Conservation (phyloP, 1,284 basidiomycete genomes). For the Irpex sp. region DNA sequence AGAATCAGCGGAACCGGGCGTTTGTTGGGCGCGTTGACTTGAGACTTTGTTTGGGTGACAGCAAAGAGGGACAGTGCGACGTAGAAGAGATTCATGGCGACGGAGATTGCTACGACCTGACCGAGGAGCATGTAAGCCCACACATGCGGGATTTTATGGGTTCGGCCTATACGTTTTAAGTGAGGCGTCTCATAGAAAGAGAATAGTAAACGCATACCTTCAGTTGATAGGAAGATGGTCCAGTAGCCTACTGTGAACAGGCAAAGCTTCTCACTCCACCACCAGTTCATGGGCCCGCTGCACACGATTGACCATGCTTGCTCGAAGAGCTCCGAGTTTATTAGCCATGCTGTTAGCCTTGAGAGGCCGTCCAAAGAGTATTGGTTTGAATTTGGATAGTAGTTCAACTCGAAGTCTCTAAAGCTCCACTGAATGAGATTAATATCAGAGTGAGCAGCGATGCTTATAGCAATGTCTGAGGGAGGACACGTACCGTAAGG, state of each 20-base stretch:
- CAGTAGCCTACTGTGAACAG: conserved; percentile 64
- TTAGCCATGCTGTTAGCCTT: conserved; percentile 56
- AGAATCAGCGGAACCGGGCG: conserved; percentile 24
- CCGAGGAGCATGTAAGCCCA: conserved; percentile 78
- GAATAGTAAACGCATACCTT: conserved; percentile 40
- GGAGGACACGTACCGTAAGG: conserved; percentile 39
- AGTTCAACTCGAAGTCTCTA: conserved; percentile 33
- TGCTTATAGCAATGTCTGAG: not conserved
- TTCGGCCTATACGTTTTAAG: conserved; percentile 32
- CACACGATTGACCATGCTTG: conserved; percentile 56
- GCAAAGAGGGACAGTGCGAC: conserved; percentile 46
- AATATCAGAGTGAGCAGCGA: not conserved
- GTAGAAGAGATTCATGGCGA: conserved; percentile 66
- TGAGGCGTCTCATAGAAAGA: not conserved
- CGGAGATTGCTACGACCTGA: conserved; percentile 71
- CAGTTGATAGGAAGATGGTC: conserved; percentile 53
- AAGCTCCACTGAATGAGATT: conserved; percentile 49
- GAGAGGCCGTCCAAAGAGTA: conserved; percentile 13
- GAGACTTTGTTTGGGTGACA: conserved; percentile 13
- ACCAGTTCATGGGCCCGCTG: conserved; percentile 53
- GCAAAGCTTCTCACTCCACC: conserved; percentile 75
- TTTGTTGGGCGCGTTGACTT: conserved; percentile 10
- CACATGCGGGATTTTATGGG: conserved; percentile 46
- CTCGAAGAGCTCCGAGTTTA: conserved; percentile 59
- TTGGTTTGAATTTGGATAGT: conserved; percentile 2